Evolutionary conservation across 2,329 filamentous ascomycete species (phyloP).

Genomic region (Cercospora nicotianae): DNA sequence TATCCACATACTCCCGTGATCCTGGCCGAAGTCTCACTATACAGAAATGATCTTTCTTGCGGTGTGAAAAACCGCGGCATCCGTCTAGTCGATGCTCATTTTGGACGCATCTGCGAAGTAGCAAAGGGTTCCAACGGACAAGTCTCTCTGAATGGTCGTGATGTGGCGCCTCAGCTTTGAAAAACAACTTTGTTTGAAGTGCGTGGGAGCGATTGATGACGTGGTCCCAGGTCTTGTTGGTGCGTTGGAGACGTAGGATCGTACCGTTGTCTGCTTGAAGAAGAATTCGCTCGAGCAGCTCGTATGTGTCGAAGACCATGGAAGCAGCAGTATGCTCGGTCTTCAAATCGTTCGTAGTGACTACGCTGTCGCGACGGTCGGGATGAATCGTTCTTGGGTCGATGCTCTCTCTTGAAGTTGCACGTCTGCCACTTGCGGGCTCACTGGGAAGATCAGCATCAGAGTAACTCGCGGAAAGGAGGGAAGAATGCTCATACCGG

Average conservation of each 20-base stretch:
- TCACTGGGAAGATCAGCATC: not conserved
- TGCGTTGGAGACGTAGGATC: slow-evolving; percentile 7
- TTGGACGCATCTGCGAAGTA: too few relatives aligned
- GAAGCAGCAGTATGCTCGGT: not conserved
- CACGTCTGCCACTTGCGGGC: not conserved
- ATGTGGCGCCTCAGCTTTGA: not conserved
- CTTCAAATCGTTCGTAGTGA: not conserved
- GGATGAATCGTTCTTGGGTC: not conserved
- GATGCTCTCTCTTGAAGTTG: not conserved
- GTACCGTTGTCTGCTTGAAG: slow-evolving; percentile 5
- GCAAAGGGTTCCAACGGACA: not conserved
- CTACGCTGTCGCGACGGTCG: not conserved
- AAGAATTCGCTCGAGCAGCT: slow-evolving; percentile 18
- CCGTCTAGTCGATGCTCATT: too few relatives aligned
- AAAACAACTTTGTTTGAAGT: slow-evolving; percentile 14
- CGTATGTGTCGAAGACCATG: slow-evolving; percentile 18
- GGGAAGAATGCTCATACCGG: not conserved
- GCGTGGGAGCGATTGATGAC: slow-evolving; percentile 16
- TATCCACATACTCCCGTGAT: not conserved
- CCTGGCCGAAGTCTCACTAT: not conserved
- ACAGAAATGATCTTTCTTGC: too few relatives aligned
- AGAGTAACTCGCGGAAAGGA: not conserved
- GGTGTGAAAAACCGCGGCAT: too few relatives aligned
- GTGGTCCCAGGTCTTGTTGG: slow-evolving; percentile 18
- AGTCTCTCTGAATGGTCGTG: not conserved